phyloP scores from a whole-genome alignment of 2,329 filamentous ascomycete species.

The Penicillium sp. region DNA sequence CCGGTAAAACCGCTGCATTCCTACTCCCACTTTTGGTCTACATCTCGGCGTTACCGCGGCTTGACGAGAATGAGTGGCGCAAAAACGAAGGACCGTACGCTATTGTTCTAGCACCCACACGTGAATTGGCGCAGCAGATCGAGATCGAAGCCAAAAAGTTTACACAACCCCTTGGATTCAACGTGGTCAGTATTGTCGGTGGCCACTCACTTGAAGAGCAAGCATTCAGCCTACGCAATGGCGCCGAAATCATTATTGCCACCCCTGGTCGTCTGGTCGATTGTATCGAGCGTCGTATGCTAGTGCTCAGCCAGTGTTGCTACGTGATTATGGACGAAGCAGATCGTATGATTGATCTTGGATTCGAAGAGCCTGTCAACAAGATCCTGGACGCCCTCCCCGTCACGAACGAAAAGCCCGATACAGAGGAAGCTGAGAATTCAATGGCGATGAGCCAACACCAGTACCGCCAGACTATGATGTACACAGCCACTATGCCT shows the following conservation, averaged over 20 bases:
- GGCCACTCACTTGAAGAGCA: slow-evolving; percentile 93
- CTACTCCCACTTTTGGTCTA: slow-evolving; percentile 85
- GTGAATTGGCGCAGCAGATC: slow-evolving; percentile 95
- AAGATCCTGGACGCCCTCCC: slow-evolving; percentile 93
- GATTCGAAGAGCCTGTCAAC: slow-evolving; percentile 94
- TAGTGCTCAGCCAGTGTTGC: slow-evolving; percentile 91
- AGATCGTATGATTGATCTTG: slow-evolving; percentile 96
- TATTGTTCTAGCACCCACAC: slow-evolving; percentile 91
- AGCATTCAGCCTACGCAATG: slow-evolving; percentile 76
- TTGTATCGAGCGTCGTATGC: slow-evolving; percentile 83
- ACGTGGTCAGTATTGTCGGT: slow-evolving; percentile 93
- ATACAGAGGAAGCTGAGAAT: slow-evolving; percentile 84
- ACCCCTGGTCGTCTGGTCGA: slow-evolving; percentile 94
- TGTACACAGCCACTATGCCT: slow-evolving; percentile 99
- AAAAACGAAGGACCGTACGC: slow-evolving; percentile 94
- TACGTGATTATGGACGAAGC: slow-evolving; percentile 99
- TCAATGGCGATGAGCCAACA: slow-evolving; percentile 72
- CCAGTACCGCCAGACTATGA: slow-evolving; percentile 95
- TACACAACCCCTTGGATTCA: slow-evolving; percentile 80
- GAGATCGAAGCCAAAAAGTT: slow-evolving; percentile 91
- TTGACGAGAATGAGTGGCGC: slow-evolving; percentile 70
- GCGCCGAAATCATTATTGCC: slow-evolving; percentile 96
- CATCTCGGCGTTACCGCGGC: slow-evolving; percentile 77
- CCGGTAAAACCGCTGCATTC: slow-evolving; percentile 95
- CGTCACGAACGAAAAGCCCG: slow-evolving; percentile 87